Percentiles rank a stretch among this genome's conserved stretches.
These are phyloP conservation scores for Phytophthora sojae DNA, from an alignment of 352 stramenopile genomes.

Conservation along the genomic window DNA sequence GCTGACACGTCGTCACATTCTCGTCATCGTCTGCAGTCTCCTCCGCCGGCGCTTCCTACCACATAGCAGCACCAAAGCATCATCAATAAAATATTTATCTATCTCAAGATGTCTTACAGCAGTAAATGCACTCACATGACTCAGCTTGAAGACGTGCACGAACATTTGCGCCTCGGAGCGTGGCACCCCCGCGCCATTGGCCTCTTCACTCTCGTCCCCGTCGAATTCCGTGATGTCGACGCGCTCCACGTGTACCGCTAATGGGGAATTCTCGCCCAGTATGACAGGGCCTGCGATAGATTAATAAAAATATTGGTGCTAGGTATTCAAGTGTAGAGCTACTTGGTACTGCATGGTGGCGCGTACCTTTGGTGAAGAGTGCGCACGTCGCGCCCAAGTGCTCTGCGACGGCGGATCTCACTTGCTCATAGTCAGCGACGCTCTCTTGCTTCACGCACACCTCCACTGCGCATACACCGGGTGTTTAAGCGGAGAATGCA, in stretches of 20 bases:
- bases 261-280: constrained; percentile 30
- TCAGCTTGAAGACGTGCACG: constrained; percentile 82
- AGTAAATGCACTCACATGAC: constrained; percentile 43
- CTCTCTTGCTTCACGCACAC: constrained; percentile 62
- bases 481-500: background rate
- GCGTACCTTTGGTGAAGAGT: constrained; percentile 40
- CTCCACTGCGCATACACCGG: constrained; percentile 50
- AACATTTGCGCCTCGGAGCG: constrained; percentile 49
- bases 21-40: constrained; percentile 86
- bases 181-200: constrained; percentile 20
- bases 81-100: background rate
- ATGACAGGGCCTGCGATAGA: constrained; percentile 35
- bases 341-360: background rate
- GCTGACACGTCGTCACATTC: constrained; percentile 82
- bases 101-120: background rate
- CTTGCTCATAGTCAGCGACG: constrained; percentile 44
- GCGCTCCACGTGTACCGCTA: constrained; percentile 46
- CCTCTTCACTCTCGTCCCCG: constrained; percentile 14
- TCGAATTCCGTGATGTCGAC: constrained; percentile 58
- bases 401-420: constrained; percentile 32
- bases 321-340: background rate
- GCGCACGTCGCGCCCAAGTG: constrained; percentile 38
- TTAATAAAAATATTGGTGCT: background rate
- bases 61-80: background rate
- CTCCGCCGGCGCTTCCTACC: constrained; percentile 69